These are phyloP conservation scores for Trypanosoma lewisi DNA, from an alignment of 208 protist genomes.

Conservation along the genomic window DNA sequence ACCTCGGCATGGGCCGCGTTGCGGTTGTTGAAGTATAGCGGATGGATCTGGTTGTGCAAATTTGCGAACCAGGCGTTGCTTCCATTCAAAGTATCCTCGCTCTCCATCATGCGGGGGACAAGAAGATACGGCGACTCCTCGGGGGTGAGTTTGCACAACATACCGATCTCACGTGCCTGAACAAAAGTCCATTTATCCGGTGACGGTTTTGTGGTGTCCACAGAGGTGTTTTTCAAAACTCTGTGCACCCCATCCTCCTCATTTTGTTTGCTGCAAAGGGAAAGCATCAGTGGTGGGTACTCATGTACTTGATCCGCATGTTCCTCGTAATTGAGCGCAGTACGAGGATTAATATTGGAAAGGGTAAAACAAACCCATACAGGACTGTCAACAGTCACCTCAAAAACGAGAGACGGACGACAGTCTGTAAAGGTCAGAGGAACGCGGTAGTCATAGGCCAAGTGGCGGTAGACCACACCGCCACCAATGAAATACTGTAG, in stretches of 20 bases:
- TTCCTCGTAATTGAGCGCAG: slow-evolving; percentile 33
- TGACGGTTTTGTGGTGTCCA: slow-evolving; percentile 46
- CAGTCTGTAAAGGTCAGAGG: slow-evolving; percentile 69
- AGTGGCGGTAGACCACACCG: slow-evolving; percentile 58
- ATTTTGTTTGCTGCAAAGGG: slow-evolving; percentile 39
- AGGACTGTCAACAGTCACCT: slow-evolving; percentile 50
- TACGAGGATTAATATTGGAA: slow-evolving; percentile 64
- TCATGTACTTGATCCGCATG: slow-evolving; percentile 34
- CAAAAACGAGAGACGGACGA: slow-evolving; percentile 55
- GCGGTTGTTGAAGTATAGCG: slow-evolving; percentile 56
- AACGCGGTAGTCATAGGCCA: slow-evolving; percentile 56
- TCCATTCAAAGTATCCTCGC: slow-evolving; percentile 32
- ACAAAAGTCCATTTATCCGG: slow-evolving; percentile 73
- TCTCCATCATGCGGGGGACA: slow-evolving; percentile 74
- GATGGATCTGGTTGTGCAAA: slow-evolving; percentile 36
- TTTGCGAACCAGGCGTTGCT: slow-evolving; percentile 34
- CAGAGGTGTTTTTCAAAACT: slow-evolving; percentile 62
- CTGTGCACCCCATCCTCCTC: slow-evolving; percentile 29
- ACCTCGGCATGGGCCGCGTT: slow-evolving; percentile 17
- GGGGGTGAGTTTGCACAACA: slow-evolving; percentile 55
- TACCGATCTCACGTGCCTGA: slow-evolving; percentile 75
- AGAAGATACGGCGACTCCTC: slow-evolving; percentile 62
- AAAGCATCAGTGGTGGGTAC: slow-evolving; percentile 85
- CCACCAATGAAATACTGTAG: slow-evolving; percentile 79
- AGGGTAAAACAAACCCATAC: slow-evolving; percentile 50